phyloP scores from a whole-genome alignment of 129 eudicot genomes.

The Rutidosis leptorrhynchoides region DNA sequence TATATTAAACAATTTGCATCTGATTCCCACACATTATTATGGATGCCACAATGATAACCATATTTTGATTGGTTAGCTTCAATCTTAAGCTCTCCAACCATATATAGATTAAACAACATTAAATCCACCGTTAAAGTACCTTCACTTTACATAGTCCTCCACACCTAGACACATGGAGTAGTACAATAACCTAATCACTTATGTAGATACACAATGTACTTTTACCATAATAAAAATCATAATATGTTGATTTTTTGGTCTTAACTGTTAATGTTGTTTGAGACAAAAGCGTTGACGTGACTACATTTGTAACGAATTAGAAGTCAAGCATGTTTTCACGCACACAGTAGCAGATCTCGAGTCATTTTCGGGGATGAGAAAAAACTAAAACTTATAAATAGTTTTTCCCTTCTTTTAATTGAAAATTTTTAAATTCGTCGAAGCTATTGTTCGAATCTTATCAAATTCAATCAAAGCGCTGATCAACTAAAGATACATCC shows the following conservation, averaged over 20 bases:
- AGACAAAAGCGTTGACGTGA: background rate
- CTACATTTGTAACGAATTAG: background rate
- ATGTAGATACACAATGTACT: background rate
- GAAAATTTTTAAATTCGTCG: no score
- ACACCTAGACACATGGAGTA: conserved; percentile 8
- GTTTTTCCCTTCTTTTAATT: no score
- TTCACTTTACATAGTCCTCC: conserved; percentile 19
- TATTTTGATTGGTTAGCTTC: conserved; percentile 32
- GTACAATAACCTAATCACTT: background rate
- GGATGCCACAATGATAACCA: conserved; percentile 13
- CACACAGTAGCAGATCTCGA: no score
- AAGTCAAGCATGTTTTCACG: background rate
- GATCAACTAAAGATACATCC: no score
- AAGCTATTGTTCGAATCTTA: no score
- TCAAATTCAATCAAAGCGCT: no score
- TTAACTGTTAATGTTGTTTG: background rate
- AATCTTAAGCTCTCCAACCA: conserved; percentile 29
- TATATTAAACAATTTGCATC: conserved; percentile 25
- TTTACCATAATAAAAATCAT: background rate
- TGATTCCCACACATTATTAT: conserved; percentile 32
- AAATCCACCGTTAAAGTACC: conserved; percentile 16
- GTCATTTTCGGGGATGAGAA: no score
- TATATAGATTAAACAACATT: background rate
- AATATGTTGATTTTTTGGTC: background rate
- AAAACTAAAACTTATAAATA: no score